Evolutionary conservation across 2,329 filamentous ascomycete genomes (phyloP).

Genomic region (Diaporthe velutina): DNA sequence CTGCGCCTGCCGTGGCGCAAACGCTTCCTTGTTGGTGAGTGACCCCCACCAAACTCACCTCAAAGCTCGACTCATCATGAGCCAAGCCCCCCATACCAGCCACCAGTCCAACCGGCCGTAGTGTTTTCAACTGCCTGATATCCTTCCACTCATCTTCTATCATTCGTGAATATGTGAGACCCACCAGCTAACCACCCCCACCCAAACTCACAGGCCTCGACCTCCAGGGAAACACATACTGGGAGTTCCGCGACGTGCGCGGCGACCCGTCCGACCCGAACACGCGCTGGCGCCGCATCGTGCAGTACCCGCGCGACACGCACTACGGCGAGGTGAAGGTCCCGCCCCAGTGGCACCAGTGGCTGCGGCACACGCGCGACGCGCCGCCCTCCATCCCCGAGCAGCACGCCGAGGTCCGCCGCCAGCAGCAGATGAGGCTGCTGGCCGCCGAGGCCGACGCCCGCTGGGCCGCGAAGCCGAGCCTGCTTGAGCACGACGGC

Average conservation of each 20-base stretch:
- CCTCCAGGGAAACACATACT: slow-evolving; percentile 76
- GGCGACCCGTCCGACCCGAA: slow-evolving; percentile 43
- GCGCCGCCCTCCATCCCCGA: slow-evolving; percentile 69
- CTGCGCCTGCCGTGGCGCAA: slow-evolving; percentile 75
- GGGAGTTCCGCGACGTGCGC: slow-evolving; percentile 72
- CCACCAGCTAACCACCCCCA: slow-evolving; percentile 19
- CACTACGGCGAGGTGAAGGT: slow-evolving; percentile 69
- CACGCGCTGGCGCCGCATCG: slow-evolving; percentile 70
- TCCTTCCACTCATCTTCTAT: background rate
- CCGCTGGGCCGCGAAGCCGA: slow-evolving; percentile 72
- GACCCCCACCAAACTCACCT: slow-evolving; percentile 34
- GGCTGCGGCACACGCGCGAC: slow-evolving; percentile 72
- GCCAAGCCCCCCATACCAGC: background rate
- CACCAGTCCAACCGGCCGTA: background rate
- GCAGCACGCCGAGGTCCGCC: slow-evolving; percentile 65
- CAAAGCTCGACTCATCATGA: slow-evolving; percentile 13
- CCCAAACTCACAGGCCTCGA: slow-evolving; percentile 64
- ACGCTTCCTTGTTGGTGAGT: slow-evolving; percentile 70
- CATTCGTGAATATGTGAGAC: background rate
- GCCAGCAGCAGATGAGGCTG: slow-evolving; percentile 65
- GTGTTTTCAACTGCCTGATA: background rate
- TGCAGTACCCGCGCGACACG: slow-evolving; percentile 67
- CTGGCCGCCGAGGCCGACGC: slow-evolving; percentile 74
- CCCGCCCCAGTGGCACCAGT: slow-evolving; percentile 76
- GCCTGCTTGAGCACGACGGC: slow-evolving; percentile 57